These are phyloP conservation scores for Nigrospora sphaerica DNA, from an alignment of 2,329 filamentous ascomycete species.

Conservation along the genomic window DNA sequence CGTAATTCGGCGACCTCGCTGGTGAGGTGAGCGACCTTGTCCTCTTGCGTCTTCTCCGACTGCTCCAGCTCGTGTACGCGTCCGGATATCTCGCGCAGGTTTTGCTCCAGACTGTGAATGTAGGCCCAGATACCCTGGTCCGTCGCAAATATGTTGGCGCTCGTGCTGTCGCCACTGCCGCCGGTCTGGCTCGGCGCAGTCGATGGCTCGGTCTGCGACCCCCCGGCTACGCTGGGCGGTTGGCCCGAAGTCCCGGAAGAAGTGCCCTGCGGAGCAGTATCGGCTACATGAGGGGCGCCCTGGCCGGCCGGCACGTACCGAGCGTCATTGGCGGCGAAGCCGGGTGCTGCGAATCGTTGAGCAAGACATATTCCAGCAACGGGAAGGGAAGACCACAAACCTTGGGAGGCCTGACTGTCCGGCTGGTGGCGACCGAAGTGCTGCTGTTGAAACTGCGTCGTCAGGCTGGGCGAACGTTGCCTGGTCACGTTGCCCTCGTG, in stretches of 20 bases:
- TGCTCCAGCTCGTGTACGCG: slow-evolving; percentile 34
- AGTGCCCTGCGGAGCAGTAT: slow-evolving; percentile 13
- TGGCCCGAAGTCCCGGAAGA: slow-evolving; percentile 1
- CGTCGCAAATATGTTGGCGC: slow-evolving; percentile 57
- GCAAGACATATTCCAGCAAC: slow-evolving; percentile 11
- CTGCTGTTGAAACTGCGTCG: slow-evolving; percentile 58
- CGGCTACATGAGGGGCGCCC: slow-evolving; percentile 8
- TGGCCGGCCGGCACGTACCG: slow-evolving; percentile 19
- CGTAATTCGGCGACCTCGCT: slow-evolving; percentile 26
- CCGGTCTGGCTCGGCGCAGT: slow-evolving; percentile 45
- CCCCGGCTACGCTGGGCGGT: not conserved
- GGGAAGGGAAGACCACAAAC: slow-evolving; percentile 31
- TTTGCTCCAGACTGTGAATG: slow-evolving; percentile 62
- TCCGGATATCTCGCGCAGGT: slow-evolving; percentile 38
- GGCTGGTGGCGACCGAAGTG: slow-evolving; percentile 51
- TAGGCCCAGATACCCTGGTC: slow-evolving; percentile 65
- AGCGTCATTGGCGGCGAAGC: slow-evolving; percentile 20
- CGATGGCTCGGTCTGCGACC: slow-evolving; percentile 28
- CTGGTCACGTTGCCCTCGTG: slow-evolving; percentile 47
- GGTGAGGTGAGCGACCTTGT: slow-evolving; percentile 26
- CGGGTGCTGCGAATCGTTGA: slow-evolving; percentile 19
- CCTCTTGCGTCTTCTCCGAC: slow-evolving; percentile 27
- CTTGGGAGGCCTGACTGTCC: slow-evolving; percentile 48
- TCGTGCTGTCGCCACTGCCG: slow-evolving; percentile 52
- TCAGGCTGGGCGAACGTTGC: slow-evolving; percentile 60